Evolutionary conservation across 2,329 filamentous ascomycete species (phyloP), one percentile per base, ranked within the genome.

Genomic region (Fusarium redolens): DNA sequence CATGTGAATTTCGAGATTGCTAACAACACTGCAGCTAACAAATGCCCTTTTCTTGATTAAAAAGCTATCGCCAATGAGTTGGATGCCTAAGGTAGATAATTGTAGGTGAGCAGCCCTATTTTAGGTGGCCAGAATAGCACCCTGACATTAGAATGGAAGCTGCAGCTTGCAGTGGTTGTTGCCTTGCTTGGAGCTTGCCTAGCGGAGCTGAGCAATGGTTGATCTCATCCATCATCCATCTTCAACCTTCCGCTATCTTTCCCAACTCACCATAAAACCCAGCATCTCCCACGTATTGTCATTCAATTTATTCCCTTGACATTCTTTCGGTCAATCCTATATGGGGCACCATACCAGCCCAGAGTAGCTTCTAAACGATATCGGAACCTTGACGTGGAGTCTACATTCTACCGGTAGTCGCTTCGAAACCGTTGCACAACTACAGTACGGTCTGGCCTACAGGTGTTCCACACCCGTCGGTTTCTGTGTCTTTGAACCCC

Each of bases 401-500:
- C 38, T 56, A 37, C 56, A 48, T 35, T 50, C 20, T 35, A 30
- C 33, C 25, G 48, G 50, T 45, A 51, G 33, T 55, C 38, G 30
- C 35, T 61, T 70, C 28, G 37, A 55, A 66, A 35, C 45, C 51
- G 35, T 61, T 69, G n/a, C 47, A 55, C 52, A 58, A 61, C 67
- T 44, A 48, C 57, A 22, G 45, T 43, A 68, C 50, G 35, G 48
- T 43, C 59, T 48, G 65, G 20, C 61, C 47, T 41, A 51, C 30
- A 35, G 31, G 45, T 48, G 43, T 37, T 59, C 25, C 58, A 71
- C 61, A 51, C 62, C 61, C 40, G 18, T 54, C 50, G 43, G 25
- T 48, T 51, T 73, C 47, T 59, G 50, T 57, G 44, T 65, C 48
- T 41, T 31, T 56, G 43, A 61, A 72, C 71, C 71, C 71, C 64